Base-by-base conservation (phyloP, 2,329 filamentous ascomycete species). In the Phoma sp. region DNA sequence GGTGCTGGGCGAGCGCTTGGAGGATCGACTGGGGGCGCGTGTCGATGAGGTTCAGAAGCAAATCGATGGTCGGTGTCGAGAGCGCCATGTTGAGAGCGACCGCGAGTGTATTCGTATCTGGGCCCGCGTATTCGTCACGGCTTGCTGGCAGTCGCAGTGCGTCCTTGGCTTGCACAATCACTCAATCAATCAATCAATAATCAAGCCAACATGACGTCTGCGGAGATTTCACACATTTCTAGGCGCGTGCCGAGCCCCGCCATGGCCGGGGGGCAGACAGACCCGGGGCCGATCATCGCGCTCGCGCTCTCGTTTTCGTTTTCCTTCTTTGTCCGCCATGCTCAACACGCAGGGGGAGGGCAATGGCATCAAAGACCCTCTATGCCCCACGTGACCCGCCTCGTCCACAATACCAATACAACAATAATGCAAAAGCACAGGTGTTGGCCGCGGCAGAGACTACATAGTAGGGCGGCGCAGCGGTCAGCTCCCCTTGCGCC, bases 11-110 rank as follows among this genome's bases (percentile, higher is more conserved):
- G 47, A 99, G 87, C 64, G 93, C 85, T 54, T 86, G 81, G 58
- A 96, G 81, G 50, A 99, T 85, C 39, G 84, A 82, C 37, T 85
- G 78, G 46, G 89, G 89, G 69, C 92, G 89, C 74, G 96, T 94
- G 57, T 94, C 91, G 36, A 93, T 94, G 43, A 83, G 76, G 61
- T 80, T 82, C 41, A 82, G 74, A 24, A 82, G 76, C 25, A 75
- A 64, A 60, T 81, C 80, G 61, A 81, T 81, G 31, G 74, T 74
- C 17, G 72, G 69, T 35, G 70, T 38, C 24, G 77, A 71, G 31
- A 72, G 67, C 37, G 69, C 63, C 67, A 71, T 72, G 57, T 36
- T 43, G 31, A 15, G 41, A 38, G 47, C 31, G 25, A 17, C 39
- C 40, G 47, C 31, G 25, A n/a, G 33, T 10, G 8, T 19, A 13